Evolutionary conservation across 352 stramenopile genomes (phyloP), one percentile per base, ranked within the genome.

Genomic region (Phytophthora syringae): DNA sequence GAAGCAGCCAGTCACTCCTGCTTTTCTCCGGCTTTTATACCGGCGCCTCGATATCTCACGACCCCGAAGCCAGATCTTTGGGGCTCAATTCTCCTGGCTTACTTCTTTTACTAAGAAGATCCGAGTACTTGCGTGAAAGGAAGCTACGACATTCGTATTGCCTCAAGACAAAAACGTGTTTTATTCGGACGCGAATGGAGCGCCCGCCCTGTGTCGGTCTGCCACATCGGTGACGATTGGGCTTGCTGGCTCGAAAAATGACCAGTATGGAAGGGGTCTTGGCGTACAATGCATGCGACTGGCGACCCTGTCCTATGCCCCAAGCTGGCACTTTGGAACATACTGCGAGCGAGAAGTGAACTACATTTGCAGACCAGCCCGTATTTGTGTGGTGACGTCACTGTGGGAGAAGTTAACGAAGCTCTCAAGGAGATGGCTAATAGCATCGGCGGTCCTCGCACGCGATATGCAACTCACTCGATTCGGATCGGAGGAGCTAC

Each of bases 161-260:
- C 27, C 27, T 32, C 27, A 32, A 32, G 27, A 32, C 32, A 9
- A 16, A 39, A n/a, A 32, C 27, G 27, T 32, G 9, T 32, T 32
- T 32, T 32, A 32, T 32, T 32, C 27, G 27, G 27, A 32, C 27
- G 27, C 27, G 27, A 10, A 32, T 32, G 27, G 27, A 32, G 27
- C 9, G 5, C 5, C 27, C 27, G 27, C 27, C 27, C 5, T 5
- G 13, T 40, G 16, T 11, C 21, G 34, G 9, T 5, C 15, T 24
- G 36, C 37, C 2, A 32, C 20, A 3, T 48, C 51, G 2, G 51
- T 58, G 5, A 58, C 51, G 6, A 48, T 58, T 22, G 36, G 50
- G 1, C 25, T 56, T 9, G 21, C 11, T 7, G 50, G 34, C 4
- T 36, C 50, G 1, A 56, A 56, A n/a, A 56, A 56, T 15, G 50